These are phyloP conservation scores for Podospora fimiseda DNA, from an alignment of 495 filamentous ascomycete genomes.

Conservation along the genomic window DNA sequence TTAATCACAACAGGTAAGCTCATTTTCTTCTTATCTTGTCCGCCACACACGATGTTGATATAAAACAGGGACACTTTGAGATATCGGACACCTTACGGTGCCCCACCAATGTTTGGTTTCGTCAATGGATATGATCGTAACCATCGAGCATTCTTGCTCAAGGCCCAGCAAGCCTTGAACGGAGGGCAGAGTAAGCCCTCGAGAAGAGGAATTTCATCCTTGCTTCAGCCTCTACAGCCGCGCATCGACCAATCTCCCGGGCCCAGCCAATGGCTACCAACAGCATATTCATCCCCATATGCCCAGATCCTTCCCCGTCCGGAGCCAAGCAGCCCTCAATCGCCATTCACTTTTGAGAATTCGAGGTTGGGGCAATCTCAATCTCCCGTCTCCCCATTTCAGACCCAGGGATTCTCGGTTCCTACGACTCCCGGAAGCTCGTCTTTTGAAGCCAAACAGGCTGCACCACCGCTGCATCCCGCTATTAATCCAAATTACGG, in stretches of 20 bases:
- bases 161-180: constrained; percentile 33
- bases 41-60: constrained; percentile 8
- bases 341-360: neutral
- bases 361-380: neutral
- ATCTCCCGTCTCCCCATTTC: constrained; percentile 7
- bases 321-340: neutral
- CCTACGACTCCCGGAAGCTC: constrained; percentile 6
- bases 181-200: constrained; percentile 14
- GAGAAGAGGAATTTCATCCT: constrained; percentile 16
- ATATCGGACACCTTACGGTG: constrained; percentile 47
- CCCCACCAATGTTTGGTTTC: constrained; percentile 39
- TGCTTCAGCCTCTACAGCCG: constrained; percentile 17
- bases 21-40: neutral
- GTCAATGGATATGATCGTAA: constrained; percentile 52
- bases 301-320: constrained; percentile 13
- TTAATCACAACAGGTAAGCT: constrained; percentile 42
- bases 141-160: constrained; percentile 39
- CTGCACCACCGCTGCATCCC: constrained; percentile 34
- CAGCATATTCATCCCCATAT: constrained; percentile 14
- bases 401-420: constrained; percentile 8
- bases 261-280: neutral
- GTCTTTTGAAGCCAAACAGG: constrained; percentile 12
- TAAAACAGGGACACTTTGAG: constrained; percentile 35
- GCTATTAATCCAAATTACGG: constrained; percentile 41
- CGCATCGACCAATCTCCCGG: constrained; percentile 7